These are phyloP conservation scores for Lophiotrema nucula DNA, from an alignment of 495 filamentous ascomycete genomes.

Conservation along the genomic window DNA sequence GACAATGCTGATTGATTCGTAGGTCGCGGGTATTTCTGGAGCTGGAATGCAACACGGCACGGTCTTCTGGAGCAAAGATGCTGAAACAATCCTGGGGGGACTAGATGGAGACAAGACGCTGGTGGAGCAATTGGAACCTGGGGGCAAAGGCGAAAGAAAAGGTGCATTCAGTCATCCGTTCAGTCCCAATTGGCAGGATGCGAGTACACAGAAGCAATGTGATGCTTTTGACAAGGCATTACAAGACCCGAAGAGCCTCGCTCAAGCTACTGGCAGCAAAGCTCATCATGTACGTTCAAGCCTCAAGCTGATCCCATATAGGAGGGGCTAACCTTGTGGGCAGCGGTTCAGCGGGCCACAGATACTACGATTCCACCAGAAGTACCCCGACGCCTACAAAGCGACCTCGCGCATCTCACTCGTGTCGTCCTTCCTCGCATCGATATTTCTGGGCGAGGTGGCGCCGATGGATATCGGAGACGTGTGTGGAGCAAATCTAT, in stretches of 20 bases:
- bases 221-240: slow-evolving; percentile 77
- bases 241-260: slow-evolving; percentile 64
- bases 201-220: slow-evolving; percentile 88
- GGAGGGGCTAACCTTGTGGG: background rate
- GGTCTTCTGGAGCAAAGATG: slow-evolving; percentile 80
- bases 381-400: slow-evolving; percentile 76
- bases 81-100: slow-evolving; percentile 60
- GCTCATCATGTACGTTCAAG: slow-evolving; percentile 75
- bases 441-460: slow-evolving; percentile 79
- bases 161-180: slow-evolving; percentile 79
- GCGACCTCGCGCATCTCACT: slow-evolving; percentile 83
- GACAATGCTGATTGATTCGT: no score
- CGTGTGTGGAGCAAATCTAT: slow-evolving; percentile 95
- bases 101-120: slow-evolving; percentile 52
- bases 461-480: slow-evolving; percentile 93
- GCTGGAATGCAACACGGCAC: slow-evolving; percentile 97
- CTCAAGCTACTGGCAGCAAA: slow-evolving; percentile 79
- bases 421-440: slow-evolving; percentile 92
- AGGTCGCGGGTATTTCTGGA: slow-evolving; percentile 83
- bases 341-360: slow-evolving; percentile 98
- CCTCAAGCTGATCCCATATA: slow-evolving; percentile 35
- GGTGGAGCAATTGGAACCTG: slow-evolving; percentile 39
- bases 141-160: slow-evolving; percentile 49
- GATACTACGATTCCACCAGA: slow-evolving; percentile 80
- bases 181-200: slow-evolving; percentile 97